Evolutionary conservation across 352 stramenopile species (phyloP), one percentile per base, ranked within the genome.

Genomic region (Globisporangium cystogenes): DNA sequence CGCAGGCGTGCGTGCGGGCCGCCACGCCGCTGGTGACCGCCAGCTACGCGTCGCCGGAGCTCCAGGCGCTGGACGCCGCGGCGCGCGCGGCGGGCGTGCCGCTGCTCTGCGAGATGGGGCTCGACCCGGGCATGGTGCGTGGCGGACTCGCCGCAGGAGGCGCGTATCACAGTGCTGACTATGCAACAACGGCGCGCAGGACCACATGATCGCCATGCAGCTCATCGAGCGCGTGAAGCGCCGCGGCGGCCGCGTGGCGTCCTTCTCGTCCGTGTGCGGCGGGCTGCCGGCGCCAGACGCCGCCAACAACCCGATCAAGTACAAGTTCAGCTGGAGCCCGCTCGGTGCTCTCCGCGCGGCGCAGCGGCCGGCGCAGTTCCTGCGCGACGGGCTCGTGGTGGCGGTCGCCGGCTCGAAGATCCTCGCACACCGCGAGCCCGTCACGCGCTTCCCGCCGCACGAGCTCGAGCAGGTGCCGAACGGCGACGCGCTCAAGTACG

Each of bases 281-380:
- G 90, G 90, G 12, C 66, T 97, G 14, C 86, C 86, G 15, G 77
- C 86, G 24, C 87, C 90, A 14, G 84, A 94, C 55, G 84, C 82
- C 4, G 84, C 84, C 20, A 81, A 96, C 59, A 97, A 96, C 55
- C 85, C 85, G n/a, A 72, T 96, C 48, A 76, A 83, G 55, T 97
- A 97, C 63, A 97, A 97, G 63, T 96, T 97, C 57, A 95, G 81
- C 43, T 97, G 90, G 90, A 90, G 74, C 53, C 90, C 90, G n/a
- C 67, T 76, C 10, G 89, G 87, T 37, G 66, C 69, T 26, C 36
- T 78, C 20, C 65, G 65, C 12, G 69, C 65, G 1, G 59, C 67
- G 0, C 69, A 78, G 48, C 65, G 69, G 15, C 63, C 74, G 31
- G 86, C 89, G 7, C 65, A 70, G 51, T 96, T 76, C 61, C 56